Evolutionary conservation across 768 basidiomycete species (phyloP).

Genomic region (Phallus indusiatus): DNA sequence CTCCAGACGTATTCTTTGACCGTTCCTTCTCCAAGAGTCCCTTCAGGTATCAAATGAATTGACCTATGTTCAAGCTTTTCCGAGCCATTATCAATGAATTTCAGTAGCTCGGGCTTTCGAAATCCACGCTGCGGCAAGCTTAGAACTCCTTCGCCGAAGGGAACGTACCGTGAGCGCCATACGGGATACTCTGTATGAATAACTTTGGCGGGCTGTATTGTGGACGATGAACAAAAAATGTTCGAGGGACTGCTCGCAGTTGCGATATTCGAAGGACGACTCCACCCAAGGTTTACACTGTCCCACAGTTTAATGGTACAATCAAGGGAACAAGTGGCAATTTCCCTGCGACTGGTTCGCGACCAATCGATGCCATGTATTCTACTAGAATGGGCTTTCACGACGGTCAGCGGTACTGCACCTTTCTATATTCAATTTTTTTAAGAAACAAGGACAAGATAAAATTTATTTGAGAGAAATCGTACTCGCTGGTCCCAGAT

Average conservation of each 20-base stretch:
- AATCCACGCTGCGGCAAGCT: constrained; percentile 81
- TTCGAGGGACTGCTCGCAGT: constrained; percentile 1
- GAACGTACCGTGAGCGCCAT: constrained; percentile 87
- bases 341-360: constrained; percentile 56
- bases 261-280: constrained; percentile 17
- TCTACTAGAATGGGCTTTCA: constrained; percentile 79
- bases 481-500: constrained; percentile 90
- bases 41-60: constrained; percentile 20
- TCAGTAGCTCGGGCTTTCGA: constrained; percentile 1
- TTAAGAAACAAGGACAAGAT: no score
- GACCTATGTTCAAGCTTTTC: constrained; percentile 20
- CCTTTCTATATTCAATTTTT: constrained; percentile 53
- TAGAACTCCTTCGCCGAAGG: constrained; percentile 84
- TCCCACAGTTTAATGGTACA: constrained; percentile 89
- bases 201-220: constrained; percentile 32
- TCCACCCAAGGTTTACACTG: constrained; percentile 13
- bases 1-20: constrained; percentile 99
- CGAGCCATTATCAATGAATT: constrained; percentile 73
- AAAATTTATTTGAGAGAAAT: not conserved
- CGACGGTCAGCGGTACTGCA: constrained; percentile 64
- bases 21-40: constrained; percentile 73
- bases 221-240: not conserved
- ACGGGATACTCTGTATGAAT: constrained; percentile 83
- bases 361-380: constrained; percentile 99
- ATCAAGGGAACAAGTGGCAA: constrained; percentile 93